Percentiles rank a stretch among this genome's conserved stretches.
These are phyloP conservation scores for Cunninghamia lanceolata DNA, from an alignment of 75 land plant species.

Conservation along the genomic window DNA sequence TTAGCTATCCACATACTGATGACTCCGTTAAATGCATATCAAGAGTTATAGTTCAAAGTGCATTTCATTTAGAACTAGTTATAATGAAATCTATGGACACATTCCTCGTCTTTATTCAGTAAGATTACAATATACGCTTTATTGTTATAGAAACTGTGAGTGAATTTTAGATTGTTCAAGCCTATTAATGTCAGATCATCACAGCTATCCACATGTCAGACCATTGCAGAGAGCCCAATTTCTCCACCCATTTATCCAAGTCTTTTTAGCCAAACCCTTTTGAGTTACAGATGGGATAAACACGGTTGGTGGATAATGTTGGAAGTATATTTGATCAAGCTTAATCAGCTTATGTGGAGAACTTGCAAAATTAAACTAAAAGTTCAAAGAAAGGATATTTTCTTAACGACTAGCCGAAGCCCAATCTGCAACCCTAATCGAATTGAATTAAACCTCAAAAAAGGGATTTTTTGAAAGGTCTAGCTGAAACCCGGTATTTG, in stretches of 20 bases:
- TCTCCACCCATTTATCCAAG: background rate
- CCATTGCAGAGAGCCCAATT: background rate
- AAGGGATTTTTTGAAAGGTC: background rate
- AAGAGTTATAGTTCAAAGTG: background rate
- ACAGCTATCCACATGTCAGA: background rate
- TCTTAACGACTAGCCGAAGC: background rate
- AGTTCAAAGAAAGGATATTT: background rate
- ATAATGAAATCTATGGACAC: background rate
- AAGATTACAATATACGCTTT: background rate
- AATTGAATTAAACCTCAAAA: background rate
- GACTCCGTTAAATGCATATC: background rate
- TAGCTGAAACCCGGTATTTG: background rate
- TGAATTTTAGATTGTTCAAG: background rate
- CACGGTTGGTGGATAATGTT: background rate
- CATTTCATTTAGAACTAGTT: background rate
- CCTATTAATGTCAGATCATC: background rate
- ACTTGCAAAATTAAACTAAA: background rate
- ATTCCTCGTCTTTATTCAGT: background rate
- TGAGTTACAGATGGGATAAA: background rate
- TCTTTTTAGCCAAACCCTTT: background rate
- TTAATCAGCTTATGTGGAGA: background rate
- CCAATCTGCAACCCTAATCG: background rate
- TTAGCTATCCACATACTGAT: background rate
- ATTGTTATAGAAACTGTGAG: background rate
- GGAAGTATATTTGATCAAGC: background rate